A percentile compares a stretch with the other conserved stretches of the same genome.
These are phyloP conservation scores for Sugiyamaella valdiviana DNA, from an alignment of 805 yeast genomes.

Conservation along the genomic window DNA sequence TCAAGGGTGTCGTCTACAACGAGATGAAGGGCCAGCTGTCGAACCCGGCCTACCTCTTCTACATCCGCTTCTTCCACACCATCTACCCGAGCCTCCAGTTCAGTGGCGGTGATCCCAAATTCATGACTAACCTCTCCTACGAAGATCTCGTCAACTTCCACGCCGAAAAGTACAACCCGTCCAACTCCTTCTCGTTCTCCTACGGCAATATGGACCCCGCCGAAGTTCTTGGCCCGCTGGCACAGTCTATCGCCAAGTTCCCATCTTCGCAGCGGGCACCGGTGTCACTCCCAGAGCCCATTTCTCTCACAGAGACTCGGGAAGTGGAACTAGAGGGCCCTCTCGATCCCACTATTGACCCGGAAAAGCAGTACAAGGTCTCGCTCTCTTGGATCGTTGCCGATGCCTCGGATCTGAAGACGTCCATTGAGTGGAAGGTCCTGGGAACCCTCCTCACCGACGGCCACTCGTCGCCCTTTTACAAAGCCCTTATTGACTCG, in stretches of 20 bases:
- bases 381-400: slow-evolving; percentile 90
- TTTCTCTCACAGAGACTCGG: slow-evolving; percentile 35
- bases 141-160: slow-evolving; percentile 78
- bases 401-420: slow-evolving; percentile 58
- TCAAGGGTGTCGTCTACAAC: slow-evolving; percentile 95
- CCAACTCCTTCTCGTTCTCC: slow-evolving; percentile 79
- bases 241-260: slow-evolving; percentile 31
- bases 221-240: slow-evolving; percentile 46
- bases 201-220: slow-evolving; percentile 72
- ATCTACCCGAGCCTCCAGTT: slow-evolving; percentile 80
- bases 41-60: slow-evolving; percentile 76
- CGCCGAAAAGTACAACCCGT: slow-evolving; percentile 72
- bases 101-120: slow-evolving; percentile 90
- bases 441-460: slow-evolving; percentile 68
- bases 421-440: slow-evolving; percentile 64
- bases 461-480: slow-evolving; percentile 89
- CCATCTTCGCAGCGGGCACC: neutral
- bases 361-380: slow-evolving; percentile 60
- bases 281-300: slow-evolving; percentile 36
- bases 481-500: slow-evolving; percentile 78
- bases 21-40: slow-evolving; percentile 98
- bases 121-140: slow-evolving; percentile 67
- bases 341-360: slow-evolving; percentile 68
- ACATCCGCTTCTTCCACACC: slow-evolving; percentile 75
- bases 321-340: slow-evolving; percentile 58